Conservation (phyloP, 495 filamentous ascomycete genomes). For the Trichoderma parareesei region DNA sequence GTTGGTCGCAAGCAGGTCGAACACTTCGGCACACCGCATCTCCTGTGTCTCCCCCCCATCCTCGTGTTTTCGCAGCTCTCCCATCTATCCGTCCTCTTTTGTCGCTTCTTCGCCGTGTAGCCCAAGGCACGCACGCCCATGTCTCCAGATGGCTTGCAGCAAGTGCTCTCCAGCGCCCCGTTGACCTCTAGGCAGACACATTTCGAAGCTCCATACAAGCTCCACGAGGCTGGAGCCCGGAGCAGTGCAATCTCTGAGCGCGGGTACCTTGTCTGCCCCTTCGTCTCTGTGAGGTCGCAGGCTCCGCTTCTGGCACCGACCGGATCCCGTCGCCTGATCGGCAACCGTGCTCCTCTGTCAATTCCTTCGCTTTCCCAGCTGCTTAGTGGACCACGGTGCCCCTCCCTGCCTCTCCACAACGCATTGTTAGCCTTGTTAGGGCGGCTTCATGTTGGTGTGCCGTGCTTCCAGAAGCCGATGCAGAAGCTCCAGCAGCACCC, state of each 20-base stretch:
- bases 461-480: conserved; percentile 8
- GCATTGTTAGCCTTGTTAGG: background rate
- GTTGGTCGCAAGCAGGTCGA: conserved; percentile 1
- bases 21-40: background rate
- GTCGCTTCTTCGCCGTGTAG: background rate
- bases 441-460: conserved; percentile 2
- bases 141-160: background rate
- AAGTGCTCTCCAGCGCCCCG: background rate
- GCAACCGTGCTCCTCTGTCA: background rate
- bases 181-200: conserved; percentile 8
- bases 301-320: conserved; percentile 1
- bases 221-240: conserved; percentile 7
- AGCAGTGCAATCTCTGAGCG: background rate
- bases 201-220: background rate
- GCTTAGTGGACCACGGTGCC: background rate
- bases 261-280: background rate
- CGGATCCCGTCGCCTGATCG: conserved; percentile 2
- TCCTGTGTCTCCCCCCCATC: background rate
- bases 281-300: background rate
- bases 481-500: background rate
- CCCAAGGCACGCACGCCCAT: background rate
- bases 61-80: background rate
- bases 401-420: background rate
- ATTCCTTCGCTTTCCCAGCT: background rate
- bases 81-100: background rate